Percentiles rank a stretch among this genome's conserved stretches.
Evolutionary conservation across 306 rosid species (phyloP).

Genomic region (Vachellia pachyceras): DNA sequence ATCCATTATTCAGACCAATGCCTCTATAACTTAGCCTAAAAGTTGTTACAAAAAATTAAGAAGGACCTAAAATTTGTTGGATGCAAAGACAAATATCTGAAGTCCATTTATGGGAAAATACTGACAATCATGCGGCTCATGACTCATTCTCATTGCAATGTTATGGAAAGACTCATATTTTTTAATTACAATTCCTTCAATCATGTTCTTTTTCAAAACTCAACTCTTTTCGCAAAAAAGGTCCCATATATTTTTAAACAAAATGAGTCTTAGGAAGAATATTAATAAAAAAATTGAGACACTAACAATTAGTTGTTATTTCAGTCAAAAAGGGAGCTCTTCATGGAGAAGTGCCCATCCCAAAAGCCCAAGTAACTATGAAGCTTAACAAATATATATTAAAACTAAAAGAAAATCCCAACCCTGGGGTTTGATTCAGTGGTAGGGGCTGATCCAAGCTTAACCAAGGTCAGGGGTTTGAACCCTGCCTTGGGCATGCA

Average conservation of each 20-base stretch:
- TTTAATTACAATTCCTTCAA: no score
- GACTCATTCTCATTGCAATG: slow-evolving; percentile 20
- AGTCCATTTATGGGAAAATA: not conserved
- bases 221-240: no score
- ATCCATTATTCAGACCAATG: not conserved
- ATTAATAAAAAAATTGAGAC: not conserved
- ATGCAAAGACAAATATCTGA: not conserved
- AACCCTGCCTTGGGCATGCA: no score
- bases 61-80: not conserved
- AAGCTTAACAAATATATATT: not conserved
- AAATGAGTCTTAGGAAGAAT: not conserved
- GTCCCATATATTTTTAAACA: no score
- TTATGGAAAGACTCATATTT: no score
- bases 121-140: not conserved
- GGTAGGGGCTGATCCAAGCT: no score
- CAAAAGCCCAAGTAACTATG: not conserved
- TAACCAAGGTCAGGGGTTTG: no score
- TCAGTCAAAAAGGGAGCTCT: not conserved
- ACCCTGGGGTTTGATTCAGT: no score
- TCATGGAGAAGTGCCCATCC: not conserved
- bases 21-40: not conserved
- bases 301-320: no score
- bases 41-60: not conserved
- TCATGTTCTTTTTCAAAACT: not conserved
- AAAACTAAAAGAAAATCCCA: not conserved